Evolutionary conservation across 2,329 filamentous ascomycete species (phyloP).

Genomic region (Parascedosporium putredinis): DNA sequence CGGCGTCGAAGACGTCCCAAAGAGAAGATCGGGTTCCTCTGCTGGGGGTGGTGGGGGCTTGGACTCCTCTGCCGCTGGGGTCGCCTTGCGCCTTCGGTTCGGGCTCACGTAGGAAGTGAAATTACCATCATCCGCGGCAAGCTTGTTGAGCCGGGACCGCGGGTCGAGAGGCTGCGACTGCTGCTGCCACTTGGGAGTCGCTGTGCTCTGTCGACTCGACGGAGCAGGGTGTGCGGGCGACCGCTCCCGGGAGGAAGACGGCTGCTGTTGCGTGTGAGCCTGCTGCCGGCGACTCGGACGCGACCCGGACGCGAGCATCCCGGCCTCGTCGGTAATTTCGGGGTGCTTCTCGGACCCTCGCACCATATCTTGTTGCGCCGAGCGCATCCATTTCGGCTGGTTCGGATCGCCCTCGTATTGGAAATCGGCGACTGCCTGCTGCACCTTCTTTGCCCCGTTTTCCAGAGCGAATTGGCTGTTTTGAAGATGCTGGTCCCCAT

Average conservation of each 20-base stretch:
- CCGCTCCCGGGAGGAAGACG: conserved; percentile 27
- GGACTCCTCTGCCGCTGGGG: conserved; percentile 33
- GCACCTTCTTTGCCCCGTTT: conserved; percentile 86
- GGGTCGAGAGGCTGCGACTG: neutral
- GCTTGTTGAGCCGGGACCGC: conserved; percentile 53
- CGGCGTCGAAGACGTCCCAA: conserved; percentile 23
- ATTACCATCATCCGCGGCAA: conserved; percentile 68
- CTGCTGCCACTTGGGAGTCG: conserved; percentile 49
- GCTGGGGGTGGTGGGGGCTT: conserved; percentile 25
- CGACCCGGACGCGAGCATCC: conserved; percentile 62
- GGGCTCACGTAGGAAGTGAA: conserved; percentile 82
- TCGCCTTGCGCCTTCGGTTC: conserved; percentile 63
- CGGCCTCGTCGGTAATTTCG: conserved; percentile 58
- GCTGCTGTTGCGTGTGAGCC: neutral
- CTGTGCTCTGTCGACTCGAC: conserved; percentile 29
- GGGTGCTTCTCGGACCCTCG: conserved; percentile 22
- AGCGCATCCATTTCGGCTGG: conserved; percentile 94
- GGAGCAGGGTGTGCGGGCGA: conserved; percentile 30
- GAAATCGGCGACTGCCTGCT: conserved; percentile 85
- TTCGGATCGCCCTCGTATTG: conserved; percentile 56
- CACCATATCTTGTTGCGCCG: conserved; percentile 42
- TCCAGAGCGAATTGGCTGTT: conserved; percentile 91
- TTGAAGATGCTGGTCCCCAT: conserved; percentile 81
- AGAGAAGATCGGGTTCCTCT: conserved; percentile 56
- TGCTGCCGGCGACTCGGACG: conserved; percentile 1